Evolutionary conservation across 225 moss, liverwort and hornwort genomes (phyloP).

Genomic region (Straminergon stramineum): DNA sequence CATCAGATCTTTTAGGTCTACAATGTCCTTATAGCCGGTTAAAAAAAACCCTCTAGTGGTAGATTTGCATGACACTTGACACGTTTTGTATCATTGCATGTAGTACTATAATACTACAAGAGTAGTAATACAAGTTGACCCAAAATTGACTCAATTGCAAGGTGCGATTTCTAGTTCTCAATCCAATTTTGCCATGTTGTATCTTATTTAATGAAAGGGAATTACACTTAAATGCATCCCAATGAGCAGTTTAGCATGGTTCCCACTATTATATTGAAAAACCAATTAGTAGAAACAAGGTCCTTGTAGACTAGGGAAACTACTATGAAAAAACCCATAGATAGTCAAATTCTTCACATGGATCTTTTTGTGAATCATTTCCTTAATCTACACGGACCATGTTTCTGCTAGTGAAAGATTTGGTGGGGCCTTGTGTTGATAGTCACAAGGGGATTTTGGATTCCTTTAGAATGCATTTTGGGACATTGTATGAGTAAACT

Average conservation of each 20-base stretch:
- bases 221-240: rapidly evolving
- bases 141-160: rapidly evolving
- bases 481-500: no score
- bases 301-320: rapidly evolving
- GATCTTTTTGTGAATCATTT: neutral
- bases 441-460: neutral
- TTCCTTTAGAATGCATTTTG: neutral
- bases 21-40: rapidly evolving
- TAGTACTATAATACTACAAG: rapidly evolving
- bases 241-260: rapidly evolving
- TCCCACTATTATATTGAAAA: neutral
- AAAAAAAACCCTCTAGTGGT: neutral
- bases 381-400: rapidly evolving
- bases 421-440: neutral
- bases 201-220: neutral
- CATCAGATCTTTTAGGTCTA: rapidly evolving
- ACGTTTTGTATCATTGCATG: neutral
- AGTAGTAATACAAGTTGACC: rapidly evolving
- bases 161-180: rapidly evolving
- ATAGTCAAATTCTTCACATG: neutral
- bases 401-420: neutral
- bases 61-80: neutral
- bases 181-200: neutral
- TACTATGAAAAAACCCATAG: rapidly evolving
- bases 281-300: neutral